These are phyloP conservation scores for Trichaptum fuscoviolaceum DNA, from an alignment of 768 basidiomycete species.

Conservation along the genomic window DNA sequence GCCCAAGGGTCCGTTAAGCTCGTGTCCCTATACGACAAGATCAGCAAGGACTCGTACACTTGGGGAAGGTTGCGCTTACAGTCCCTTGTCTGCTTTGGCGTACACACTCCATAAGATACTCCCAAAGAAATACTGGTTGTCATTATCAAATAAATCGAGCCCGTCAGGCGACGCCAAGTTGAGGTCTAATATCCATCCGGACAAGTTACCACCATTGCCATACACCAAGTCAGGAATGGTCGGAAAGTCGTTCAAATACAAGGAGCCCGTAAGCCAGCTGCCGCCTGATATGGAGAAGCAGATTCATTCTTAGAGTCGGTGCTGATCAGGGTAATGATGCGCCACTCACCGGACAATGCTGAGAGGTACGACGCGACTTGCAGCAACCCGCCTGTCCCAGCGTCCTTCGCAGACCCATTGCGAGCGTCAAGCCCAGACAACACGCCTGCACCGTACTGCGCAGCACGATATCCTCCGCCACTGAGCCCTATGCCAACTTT, in stretches of 20 bases:
- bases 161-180: slow-evolving; percentile 51
- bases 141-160: slow-evolving; percentile 35
- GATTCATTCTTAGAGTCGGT: not conserved
- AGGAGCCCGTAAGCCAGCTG: slow-evolving; percentile 61
- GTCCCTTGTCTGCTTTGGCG: slow-evolving; percentile 47
- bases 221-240: slow-evolving; percentile 50
- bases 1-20: slow-evolving; percentile 62
- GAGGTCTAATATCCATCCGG: slow-evolving; percentile 55
- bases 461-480: slow-evolving; percentile 67
- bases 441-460: slow-evolving; percentile 58
- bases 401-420: slow-evolving; percentile 49
- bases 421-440: slow-evolving; percentile 56
- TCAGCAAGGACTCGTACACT: not conserved
- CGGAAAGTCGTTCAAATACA: slow-evolving; percentile 63
- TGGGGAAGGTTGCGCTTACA: slow-evolving; percentile 34
- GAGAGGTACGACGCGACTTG: slow-evolving; percentile 68
- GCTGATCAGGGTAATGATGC: not conserved
- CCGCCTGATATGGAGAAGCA: slow-evolving; percentile 37
- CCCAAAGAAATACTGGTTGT: slow-evolving; percentile 50
- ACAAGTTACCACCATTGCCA: slow-evolving; percentile 42
- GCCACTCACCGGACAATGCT: slow-evolving; percentile 53
- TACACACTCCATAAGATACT: slow-evolving; percentile 49
- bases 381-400: slow-evolving; percentile 61
- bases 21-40: slow-evolving; percentile 40
- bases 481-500: slow-evolving; percentile 61